Conservation (phyloP, 192 early-diverging fungal species). For the Podochytrium sp. region DNA sequence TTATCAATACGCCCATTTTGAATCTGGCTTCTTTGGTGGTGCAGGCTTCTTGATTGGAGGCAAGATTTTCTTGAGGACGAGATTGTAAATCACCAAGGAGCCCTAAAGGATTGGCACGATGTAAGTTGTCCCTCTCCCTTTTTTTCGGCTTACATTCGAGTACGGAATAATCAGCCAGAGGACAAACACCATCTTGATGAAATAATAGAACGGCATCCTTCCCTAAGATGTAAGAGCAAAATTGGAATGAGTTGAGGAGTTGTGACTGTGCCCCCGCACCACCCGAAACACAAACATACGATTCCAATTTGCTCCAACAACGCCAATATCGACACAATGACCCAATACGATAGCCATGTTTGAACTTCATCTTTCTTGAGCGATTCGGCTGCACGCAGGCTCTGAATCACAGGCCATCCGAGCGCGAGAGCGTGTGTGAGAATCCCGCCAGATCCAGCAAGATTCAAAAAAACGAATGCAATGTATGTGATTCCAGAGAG, state of each 20-base stretch:
- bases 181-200: constrained; percentile 24
- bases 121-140: too few species aligned
- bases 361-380: constrained; percentile 24
- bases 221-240: too few species aligned
- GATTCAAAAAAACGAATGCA: background rate
- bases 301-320: background rate
- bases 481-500: background rate
- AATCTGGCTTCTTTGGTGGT: background rate
- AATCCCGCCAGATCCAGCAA: background rate
- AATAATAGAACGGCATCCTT: constrained; percentile 28
- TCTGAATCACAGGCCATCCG: constrained; percentile 15
- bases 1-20: constrained; percentile 14
- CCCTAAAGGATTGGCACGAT: constrained; percentile 7
- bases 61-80: constrained; percentile 7
- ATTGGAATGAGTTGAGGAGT: background rate
- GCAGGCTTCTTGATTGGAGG: constrained; percentile 13
- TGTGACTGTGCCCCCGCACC: background rate
- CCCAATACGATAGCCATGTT: constrained; percentile 19
- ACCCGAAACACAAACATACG: background rate
- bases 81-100: constrained; percentile 9
- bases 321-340: background rate
- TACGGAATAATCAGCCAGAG: constrained; percentile 22
- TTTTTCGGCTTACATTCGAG: constrained; percentile 1
- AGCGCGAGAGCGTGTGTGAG: background rate
- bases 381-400: constrained; percentile 19